phyloP scores from a whole-genome alignment of 2,329 filamentous ascomycete species.

The Sclerotinia trifoliorum region DNA sequence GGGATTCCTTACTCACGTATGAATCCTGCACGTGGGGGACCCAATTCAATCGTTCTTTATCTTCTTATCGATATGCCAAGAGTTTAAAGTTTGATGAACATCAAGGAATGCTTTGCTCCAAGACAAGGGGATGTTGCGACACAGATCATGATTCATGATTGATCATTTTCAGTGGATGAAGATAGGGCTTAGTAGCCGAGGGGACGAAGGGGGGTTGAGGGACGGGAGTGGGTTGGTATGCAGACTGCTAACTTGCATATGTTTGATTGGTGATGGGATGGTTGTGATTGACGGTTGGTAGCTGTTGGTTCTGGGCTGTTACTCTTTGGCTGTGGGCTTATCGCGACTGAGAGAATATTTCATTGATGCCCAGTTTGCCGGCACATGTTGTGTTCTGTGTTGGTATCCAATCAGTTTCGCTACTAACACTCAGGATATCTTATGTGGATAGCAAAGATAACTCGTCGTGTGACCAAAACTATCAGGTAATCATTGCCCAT shows the following conservation, averaged over 20 bases:
- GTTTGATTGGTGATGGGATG: background rate
- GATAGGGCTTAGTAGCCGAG: slow-evolving; percentile 19
- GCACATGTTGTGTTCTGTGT: background rate
- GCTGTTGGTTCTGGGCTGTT: background rate
- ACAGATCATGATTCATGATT: background rate
- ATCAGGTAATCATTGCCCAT: slow-evolving; percentile 11
- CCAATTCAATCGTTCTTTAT: slow-evolving; percentile 14
- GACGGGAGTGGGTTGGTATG: background rate
- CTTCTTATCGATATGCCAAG: slow-evolving; percentile 21
- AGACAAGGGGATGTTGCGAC: background rate
- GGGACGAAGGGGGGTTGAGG: background rate
- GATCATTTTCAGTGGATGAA: background rate
- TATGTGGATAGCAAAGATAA: background rate
- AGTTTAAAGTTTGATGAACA: background rate
- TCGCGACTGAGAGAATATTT: background rate
- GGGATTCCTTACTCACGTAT: slow-evolving; percentile 9
- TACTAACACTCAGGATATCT: background rate
- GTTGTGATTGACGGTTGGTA: background rate
- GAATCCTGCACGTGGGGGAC: slow-evolving; percentile 15
- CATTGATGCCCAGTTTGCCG: background rate
- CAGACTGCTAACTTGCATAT: background rate
- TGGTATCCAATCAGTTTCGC: slow-evolving; percentile 2
- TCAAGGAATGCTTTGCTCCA: background rate
- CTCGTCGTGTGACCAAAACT: slow-evolving; percentile 12
- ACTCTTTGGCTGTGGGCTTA: background rate